phyloP scores from a whole-genome alignment of 2,329 filamentous ascomycete species.

The Magnaporthiopsis incrustans region DNA sequence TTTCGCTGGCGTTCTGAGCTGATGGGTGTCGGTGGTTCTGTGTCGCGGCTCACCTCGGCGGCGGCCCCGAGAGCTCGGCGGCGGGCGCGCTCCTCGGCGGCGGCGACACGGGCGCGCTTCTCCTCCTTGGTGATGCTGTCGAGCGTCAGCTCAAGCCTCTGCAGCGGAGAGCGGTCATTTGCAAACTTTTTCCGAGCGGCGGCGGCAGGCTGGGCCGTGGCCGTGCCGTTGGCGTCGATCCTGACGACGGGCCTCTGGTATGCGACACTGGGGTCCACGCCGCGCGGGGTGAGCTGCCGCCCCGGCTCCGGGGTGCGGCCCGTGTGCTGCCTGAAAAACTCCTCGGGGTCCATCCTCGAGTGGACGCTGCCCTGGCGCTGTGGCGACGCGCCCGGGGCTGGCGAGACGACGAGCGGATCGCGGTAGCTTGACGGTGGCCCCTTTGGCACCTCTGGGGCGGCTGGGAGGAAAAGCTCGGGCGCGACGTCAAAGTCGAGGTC shows the following conservation, averaged over 20 bases:
- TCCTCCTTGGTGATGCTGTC: constrained; percentile 94
- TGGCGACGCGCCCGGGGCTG: not conserved
- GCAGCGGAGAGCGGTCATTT: constrained; percentile 78
- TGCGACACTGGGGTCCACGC: not conserved
- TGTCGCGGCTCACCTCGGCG: constrained; percentile 7
- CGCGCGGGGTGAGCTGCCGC: not conserved
- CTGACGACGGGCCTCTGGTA: not conserved
- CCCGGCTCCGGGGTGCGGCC: not conserved
- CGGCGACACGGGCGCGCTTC: constrained; percentile 75
- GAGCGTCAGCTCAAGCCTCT: constrained; percentile 85
- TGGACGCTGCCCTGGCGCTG: not conserved
- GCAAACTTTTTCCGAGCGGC: constrained; percentile 52
- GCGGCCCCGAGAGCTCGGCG: constrained; percentile 41
- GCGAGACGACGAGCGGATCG: constrained; percentile 28
- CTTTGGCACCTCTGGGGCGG: constrained; percentile 53
- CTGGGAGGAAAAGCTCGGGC: constrained; percentile 30
- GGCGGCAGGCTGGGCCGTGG: constrained; percentile 24
- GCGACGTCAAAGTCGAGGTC: constrained; percentile 27
- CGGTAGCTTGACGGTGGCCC: constrained; percentile 51
- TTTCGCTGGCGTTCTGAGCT: constrained; percentile 14
- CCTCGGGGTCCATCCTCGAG: constrained; percentile 23
- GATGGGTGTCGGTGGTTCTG: constrained; percentile 11
- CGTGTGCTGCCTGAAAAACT: constrained; percentile 10
- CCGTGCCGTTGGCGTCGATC: constrained; percentile 15
- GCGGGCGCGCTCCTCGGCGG: constrained; percentile 67